Evolutionary conservation across 164 flowering plant species (phyloP).

Genomic region (Saururus chinensis): DNA sequence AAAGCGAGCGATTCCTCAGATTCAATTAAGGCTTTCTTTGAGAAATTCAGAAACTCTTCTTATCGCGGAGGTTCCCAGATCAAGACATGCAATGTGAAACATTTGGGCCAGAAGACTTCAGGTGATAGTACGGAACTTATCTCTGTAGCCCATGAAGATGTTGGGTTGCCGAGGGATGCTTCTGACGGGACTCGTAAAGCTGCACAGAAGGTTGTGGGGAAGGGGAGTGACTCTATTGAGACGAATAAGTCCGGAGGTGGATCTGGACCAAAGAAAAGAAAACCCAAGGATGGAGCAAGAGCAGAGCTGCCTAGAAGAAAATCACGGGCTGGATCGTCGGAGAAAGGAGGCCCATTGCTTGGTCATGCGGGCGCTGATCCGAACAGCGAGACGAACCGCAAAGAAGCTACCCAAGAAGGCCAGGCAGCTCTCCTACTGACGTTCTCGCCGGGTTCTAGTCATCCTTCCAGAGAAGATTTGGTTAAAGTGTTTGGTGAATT

Average conservation of each 20-base stretch:
- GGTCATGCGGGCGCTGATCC: neutral
- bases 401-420: constrained; percentile 12
- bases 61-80: neutral
- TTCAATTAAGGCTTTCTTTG: constrained; percentile 1
- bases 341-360: neutral
- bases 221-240: neutral
- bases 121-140: neutral
- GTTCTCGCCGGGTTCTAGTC: constrained; percentile 28
- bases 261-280: neutral
- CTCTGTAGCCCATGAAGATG: neutral
- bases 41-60: constrained; percentile 1
- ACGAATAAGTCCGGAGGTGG: neutral
- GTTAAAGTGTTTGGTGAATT: constrained; percentile 27
- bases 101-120: neutral
- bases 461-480: constrained; percentile 40
- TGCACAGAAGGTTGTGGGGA: neutral
- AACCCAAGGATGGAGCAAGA: constrained; percentile 18
- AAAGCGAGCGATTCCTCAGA: neutral
- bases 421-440: constrained; percentile 33
- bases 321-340: neutral
- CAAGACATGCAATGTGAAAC: neutral
- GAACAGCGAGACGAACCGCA: neutral
- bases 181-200: no score
- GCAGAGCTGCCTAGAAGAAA: constrained; percentile 9
- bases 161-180: neutral